These are phyloP conservation scores for Botrytis aclada DNA, from an alignment of 2,329 filamentous ascomycete genomes.

Conservation along the genomic window DNA sequence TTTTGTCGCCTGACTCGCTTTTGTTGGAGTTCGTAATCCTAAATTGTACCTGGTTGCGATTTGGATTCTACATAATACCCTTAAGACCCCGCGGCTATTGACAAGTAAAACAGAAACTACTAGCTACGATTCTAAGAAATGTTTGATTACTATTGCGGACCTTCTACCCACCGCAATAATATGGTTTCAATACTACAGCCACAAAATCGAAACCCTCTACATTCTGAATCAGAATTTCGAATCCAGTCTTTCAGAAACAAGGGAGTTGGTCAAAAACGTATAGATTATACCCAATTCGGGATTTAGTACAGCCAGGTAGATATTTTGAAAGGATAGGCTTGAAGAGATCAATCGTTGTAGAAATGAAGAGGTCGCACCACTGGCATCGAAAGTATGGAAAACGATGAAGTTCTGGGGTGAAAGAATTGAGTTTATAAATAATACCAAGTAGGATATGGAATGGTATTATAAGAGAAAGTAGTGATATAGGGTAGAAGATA, in stretches of 20 bases:
- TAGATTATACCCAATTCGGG: neutral
- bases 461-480: neutral
- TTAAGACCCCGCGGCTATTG: neutral
- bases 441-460: neutral
- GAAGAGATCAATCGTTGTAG: neutral
- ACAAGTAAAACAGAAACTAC: neutral
- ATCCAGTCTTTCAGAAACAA: neutral
- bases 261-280: neutral
- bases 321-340: neutral
- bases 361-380: neutral
- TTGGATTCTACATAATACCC: neutral
- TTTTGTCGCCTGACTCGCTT: neutral
- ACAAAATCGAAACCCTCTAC: neutral
- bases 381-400: neutral
- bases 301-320: neutral
- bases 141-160: accelerated
- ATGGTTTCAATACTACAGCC: neutral
- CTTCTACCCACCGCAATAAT: neutral
- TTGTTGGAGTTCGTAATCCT: neutral
- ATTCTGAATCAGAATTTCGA: neutral
- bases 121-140: neutral
- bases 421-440: neutral
- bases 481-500: neutral
- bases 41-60: neutral
- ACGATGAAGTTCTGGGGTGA: neutral